Base-by-base conservation (phyloP, 1,284 basidiomycete genomes). In the Sporisorium reilianum region DNA sequence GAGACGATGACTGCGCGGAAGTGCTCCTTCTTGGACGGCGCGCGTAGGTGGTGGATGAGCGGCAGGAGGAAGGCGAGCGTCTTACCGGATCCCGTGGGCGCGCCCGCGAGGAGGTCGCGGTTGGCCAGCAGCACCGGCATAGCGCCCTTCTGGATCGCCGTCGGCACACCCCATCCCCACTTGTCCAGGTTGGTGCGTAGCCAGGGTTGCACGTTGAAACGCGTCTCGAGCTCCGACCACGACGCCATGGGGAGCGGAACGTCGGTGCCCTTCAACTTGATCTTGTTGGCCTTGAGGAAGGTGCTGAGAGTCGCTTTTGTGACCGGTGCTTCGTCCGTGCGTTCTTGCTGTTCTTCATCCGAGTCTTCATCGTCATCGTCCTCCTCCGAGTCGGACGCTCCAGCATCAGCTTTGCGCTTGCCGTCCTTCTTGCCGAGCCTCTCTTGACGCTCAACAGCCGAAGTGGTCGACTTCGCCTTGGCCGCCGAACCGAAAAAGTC, bases 381-480 rank as follows among this genome's bases (percentile, higher is more conserved):
- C 0, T 55, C 64, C 9, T 56, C 64, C 7, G 50, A 58, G 4
- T 63, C 60, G 22, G 56, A 53, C 22, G 30, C 42, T 26, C 65
- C 54, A 12, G 10, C 25, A 9, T 55, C 60, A 5, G 61, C 60
- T 30, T 53, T 60, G 5, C 52, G 59, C 50, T 72, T 66, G 11
- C 59, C 64, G 16, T 66, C 46, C 25, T 58, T 62, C 38, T 22
- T 65, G 25, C 55, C 56, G 7, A 30, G 23, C 50, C 38, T 34
- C 63, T 62, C 49, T 25, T 44, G 66, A 64, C 45, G 53, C 45
- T 59, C 70, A 0, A 63, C 53, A 9, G 67, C 64, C 55, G 68
- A 85, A 85, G 40, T 85, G 79, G 70, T 53, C 12, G 42, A 62
- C 84, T 78, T 91, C 91, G 41, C 79, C 85, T 80, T 53, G 64